These are phyloP conservation scores for Alloascoidea africana DNA, from an alignment of 805 yeast species.

Conservation along the genomic window DNA sequence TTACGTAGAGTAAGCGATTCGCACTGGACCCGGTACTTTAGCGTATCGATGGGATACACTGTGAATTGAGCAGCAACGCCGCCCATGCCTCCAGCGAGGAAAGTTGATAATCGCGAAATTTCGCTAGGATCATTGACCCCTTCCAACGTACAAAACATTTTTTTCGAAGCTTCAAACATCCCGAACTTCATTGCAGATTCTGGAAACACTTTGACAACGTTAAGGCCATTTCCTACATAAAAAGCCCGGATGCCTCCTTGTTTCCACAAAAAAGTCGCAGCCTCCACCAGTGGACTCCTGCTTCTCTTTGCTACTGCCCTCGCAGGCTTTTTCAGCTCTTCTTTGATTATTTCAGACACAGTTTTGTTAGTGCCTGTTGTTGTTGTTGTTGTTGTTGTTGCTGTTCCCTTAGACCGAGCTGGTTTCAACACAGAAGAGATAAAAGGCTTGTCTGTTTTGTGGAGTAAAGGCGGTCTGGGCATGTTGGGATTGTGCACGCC, in stretches of 20 bases:
- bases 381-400: constrained; percentile 16
- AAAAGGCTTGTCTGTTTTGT: constrained; percentile 33
- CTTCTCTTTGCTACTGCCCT: constrained; percentile 25
- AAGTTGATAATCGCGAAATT: constrained; percentile 65
- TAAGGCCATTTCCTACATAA: constrained; percentile 91
- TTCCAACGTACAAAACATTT: constrained; percentile 56
- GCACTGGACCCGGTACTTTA: constrained; percentile 88
- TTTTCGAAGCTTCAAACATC: constrained; percentile 77
- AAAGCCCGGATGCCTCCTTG: constrained; percentile 84
- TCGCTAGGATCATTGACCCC: constrained; percentile 59
- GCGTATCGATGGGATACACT: constrained; percentile 90
- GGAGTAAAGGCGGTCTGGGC: constrained; percentile 30
- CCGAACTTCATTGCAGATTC: constrained; percentile 97
- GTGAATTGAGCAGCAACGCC: constrained; percentile 89
- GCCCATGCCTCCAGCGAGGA: constrained; percentile 89
- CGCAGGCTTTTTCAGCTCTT: constrained; percentile 4
- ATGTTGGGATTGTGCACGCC: constrained; percentile 23
- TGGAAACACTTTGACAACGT: constrained; percentile 88
- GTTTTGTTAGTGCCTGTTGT: constrained; percentile 3
- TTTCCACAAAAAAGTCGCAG: constrained; percentile 64
- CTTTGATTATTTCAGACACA: background rate
- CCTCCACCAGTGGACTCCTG: constrained; percentile 65
- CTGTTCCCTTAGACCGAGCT: constrained; percentile 8
- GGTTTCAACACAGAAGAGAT: no score
- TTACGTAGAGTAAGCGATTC: constrained; percentile 48